Percentiles rank a stretch among this genome's conserved stretches.
These are phyloP conservation scores for Candida quercuum DNA, from an alignment of 805 yeast genomes.

Conservation along the genomic window DNA sequence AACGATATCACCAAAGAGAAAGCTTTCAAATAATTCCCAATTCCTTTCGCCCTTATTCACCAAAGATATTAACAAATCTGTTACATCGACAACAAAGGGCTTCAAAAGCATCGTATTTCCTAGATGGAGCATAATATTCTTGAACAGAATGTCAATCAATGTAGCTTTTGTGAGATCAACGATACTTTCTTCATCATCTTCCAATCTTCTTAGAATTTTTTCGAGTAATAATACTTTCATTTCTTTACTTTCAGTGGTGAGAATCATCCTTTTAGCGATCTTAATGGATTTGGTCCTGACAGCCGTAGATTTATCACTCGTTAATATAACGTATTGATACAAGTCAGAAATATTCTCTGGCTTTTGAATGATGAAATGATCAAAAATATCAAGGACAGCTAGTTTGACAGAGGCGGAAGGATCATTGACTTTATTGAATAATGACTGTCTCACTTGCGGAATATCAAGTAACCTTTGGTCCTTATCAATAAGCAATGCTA, in stretches of 20 bases:
- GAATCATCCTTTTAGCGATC: slow-evolving; percentile 44
- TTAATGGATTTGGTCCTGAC: slow-evolving; percentile 61
- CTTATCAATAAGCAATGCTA: slow-evolving; percentile 48
- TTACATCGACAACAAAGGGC: background rate
- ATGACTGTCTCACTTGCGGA: slow-evolving; percentile 45
- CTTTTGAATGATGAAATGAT: slow-evolving; percentile 37
- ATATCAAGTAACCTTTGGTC: slow-evolving; percentile 47
- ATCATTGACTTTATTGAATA: slow-evolving; percentile 49
- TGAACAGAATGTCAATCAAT: slow-evolving; percentile 36
- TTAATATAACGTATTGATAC: slow-evolving; percentile 31
- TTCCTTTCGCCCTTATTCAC: slow-evolving; percentile 33
- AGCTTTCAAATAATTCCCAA: slow-evolving; percentile 40
- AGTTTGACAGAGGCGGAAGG: slow-evolving; percentile 69
- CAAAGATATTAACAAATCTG: slow-evolving; percentile 29
- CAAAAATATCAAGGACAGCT: slow-evolving; percentile 66
- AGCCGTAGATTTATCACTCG: slow-evolving; percentile 53
- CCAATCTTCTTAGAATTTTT: slow-evolving; percentile 47
- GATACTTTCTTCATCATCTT: slow-evolving; percentile 65
- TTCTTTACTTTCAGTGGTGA: slow-evolving; percentile 22
- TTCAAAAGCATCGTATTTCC: background rate
- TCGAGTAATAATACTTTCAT: slow-evolving; percentile 41
- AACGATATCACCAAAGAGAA: slow-evolving; percentile 40
- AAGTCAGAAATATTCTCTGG: slow-evolving; percentile 44
- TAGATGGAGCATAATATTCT: slow-evolving; percentile 4
- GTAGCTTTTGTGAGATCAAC: slow-evolving; percentile 35